These are phyloP conservation scores for Penicillium sp. DNA, from an alignment of 2,329 filamentous ascomycete species.

Conservation along the genomic window DNA sequence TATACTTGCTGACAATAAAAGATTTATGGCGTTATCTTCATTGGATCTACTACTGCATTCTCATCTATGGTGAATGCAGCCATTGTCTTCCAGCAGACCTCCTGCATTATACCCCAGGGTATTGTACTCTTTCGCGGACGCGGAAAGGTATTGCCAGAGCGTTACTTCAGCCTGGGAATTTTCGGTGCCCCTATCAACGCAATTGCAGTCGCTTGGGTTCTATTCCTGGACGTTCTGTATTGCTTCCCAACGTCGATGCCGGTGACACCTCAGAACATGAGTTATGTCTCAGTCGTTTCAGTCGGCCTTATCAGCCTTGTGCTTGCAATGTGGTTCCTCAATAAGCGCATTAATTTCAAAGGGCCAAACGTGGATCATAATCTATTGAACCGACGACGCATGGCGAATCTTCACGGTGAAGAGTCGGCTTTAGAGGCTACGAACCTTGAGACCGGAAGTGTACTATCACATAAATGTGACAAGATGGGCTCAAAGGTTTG, in stretches of 20 bases:
- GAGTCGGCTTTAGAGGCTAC: not conserved
- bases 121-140: slow-evolving; percentile 5
- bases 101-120: slow-evolving; percentile 5
- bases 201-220: slow-evolving; percentile 5
- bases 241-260: slow-evolving; percentile 7
- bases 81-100: slow-evolving; percentile 8
- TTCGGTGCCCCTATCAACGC: slow-evolving; percentile 2
- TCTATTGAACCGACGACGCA: not conserved
- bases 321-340: slow-evolving; percentile 1
- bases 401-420: not conserved
- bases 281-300: slow-evolving; percentile 5
- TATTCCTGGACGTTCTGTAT: slow-evolving; percentile 7
- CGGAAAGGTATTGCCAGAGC: not conserved
- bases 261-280: slow-evolving; percentile 4
- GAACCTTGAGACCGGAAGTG: not conserved
- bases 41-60: slow-evolving; percentile 9
- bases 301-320: slow-evolving; percentile 3
- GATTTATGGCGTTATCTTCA: slow-evolving; percentile 9
- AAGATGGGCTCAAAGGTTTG: not conserved
- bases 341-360: not conserved
- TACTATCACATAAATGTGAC: not conserved
- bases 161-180: slow-evolving; percentile 2
- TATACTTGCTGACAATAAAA: not conserved
- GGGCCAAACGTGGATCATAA: slow-evolving; percentile 7
- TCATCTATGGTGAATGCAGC: slow-evolving; percentile 8